Conservation (phyloP, 1,284 basidiomycete species). For the Cryptococcus hybrid region DNA sequence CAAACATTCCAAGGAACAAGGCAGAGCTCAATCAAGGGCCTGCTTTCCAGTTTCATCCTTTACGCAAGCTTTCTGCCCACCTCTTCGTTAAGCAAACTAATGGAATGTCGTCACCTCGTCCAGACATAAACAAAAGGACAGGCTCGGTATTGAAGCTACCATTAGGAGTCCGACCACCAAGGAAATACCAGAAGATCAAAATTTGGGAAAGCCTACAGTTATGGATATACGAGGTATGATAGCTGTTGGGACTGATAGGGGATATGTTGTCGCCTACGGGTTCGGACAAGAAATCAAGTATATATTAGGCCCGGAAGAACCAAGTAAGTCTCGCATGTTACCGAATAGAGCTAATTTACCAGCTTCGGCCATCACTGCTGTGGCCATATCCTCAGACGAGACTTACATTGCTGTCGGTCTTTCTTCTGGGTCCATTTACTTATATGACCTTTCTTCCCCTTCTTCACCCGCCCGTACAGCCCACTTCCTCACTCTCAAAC, state of each 20-base stretch:
- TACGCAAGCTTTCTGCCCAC: slow-evolving; percentile 62
- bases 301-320: slow-evolving; percentile 66
- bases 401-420: slow-evolving; percentile 92
- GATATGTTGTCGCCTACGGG: slow-evolving; percentile 79
- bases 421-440: slow-evolving; percentile 75
- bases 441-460: slow-evolving; percentile 79
- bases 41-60: slow-evolving; percentile 47
- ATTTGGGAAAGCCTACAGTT: slow-evolving; percentile 67
- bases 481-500: slow-evolving; percentile 42
- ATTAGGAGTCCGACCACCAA: not conserved
- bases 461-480: slow-evolving; percentile 47
- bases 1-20: not conserved
- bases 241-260: slow-evolving; percentile 80
- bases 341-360: not conserved
- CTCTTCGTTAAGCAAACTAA: slow-evolving; percentile 44
- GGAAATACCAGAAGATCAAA: not conserved
- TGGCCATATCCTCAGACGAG: slow-evolving; percentile 90
- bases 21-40: slow-evolving; percentile 12
- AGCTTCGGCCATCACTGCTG: slow-evolving; percentile 67
- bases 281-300: slow-evolving; percentile 83
- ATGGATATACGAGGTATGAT: slow-evolving; percentile 84
- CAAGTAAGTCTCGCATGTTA: slow-evolving; percentile 55
- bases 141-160: slow-evolving; percentile 57
- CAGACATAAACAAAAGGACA: slow-evolving; percentile 52
- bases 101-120: slow-evolving; percentile 8